Conservation (phyloP, 2,329 filamentous ascomycete species). For the Furcasterigmium furcatum region DNA sequence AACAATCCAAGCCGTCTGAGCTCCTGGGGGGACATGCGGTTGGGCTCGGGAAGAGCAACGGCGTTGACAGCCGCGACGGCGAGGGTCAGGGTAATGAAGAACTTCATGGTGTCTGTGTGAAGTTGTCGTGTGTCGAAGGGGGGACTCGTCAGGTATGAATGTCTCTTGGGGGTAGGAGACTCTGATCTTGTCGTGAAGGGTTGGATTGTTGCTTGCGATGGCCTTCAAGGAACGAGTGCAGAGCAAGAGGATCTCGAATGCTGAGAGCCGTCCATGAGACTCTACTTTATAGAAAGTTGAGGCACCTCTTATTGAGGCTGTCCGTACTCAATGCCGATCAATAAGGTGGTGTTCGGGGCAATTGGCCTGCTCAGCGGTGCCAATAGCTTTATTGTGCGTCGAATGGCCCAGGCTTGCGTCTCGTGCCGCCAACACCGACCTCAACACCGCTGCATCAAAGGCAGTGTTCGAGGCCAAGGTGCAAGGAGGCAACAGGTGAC, state of each 20-base stretch:
- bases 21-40: slow-evolving; percentile 5
- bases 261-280: not conserved
- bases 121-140: not conserved
- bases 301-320: slow-evolving; percentile 5
- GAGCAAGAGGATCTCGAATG: not conserved
- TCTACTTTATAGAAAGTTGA: not conserved
- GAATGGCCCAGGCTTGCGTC: not conserved
- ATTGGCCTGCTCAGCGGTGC: not conserved
- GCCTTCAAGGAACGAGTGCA: slow-evolving; percentile 3
- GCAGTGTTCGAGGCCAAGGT: not conserved
- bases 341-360: not conserved
- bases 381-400: not conserved
- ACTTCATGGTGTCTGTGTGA: slow-evolving; percentile 20
- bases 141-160: not conserved
- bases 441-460: not conserved
- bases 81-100: slow-evolving; percentile 19
- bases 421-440: not conserved
- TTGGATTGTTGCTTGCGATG: not conserved
- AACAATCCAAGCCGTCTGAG: no score
- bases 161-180: not conserved
- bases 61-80: slow-evolving; percentile 18
- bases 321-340: not conserved
- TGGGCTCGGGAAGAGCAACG: slow-evolving; percentile 17
- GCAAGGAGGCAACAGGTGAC: not conserved
- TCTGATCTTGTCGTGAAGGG: not conserved